Conservation (phyloP, 495 filamentous ascomycete genomes). For the Penicillium roqueforti region DNA sequence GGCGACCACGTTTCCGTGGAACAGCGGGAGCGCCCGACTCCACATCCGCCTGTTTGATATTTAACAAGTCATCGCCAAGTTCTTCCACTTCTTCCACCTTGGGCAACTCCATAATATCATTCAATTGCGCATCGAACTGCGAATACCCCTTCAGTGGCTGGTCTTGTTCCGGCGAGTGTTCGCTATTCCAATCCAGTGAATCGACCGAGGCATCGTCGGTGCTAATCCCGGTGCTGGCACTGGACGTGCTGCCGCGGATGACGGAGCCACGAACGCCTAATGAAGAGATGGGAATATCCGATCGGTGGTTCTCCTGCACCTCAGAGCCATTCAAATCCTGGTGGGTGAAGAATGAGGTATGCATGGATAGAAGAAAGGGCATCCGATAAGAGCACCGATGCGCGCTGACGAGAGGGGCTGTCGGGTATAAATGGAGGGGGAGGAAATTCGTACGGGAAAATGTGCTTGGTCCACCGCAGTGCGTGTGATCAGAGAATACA, state of each 20-base stretch:
- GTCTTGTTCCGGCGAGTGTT: slow-evolving; percentile 27
- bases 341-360: slow-evolving; percentile 29
- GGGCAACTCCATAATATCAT: slow-evolving; percentile 28
- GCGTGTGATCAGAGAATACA: slow-evolving; percentile 9
- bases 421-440: slow-evolving; percentile 10
- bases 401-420: slow-evolving; percentile 3
- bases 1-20: slow-evolving; percentile 66
- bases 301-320: slow-evolving; percentile 16
- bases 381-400: slow-evolving; percentile 4
- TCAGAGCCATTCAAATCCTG: slow-evolving; percentile 16
- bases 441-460: slow-evolving; percentile 4
- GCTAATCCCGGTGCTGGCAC: slow-evolving; percentile 34
- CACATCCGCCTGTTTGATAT: slow-evolving; percentile 34
- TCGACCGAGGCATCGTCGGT: slow-evolving; percentile 38
- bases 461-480: slow-evolving; percentile 6
- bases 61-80: slow-evolving; percentile 39
- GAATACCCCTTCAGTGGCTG: slow-evolving; percentile 17
- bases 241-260: slow-evolving; percentile 31
- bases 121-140: slow-evolving; percentile 22
- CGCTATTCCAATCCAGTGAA: slow-evolving; percentile 35
- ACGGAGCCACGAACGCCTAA: slow-evolving; percentile 26
- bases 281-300: slow-evolving; percentile 23
- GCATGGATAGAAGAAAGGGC: slow-evolving; percentile 33
- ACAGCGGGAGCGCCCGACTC: slow-evolving; percentile 39
- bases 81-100: slow-evolving; percentile 48